Base-by-base conservation (phyloP, 2,329 filamentous ascomycete species). In the Colletotrichum musae region DNA sequence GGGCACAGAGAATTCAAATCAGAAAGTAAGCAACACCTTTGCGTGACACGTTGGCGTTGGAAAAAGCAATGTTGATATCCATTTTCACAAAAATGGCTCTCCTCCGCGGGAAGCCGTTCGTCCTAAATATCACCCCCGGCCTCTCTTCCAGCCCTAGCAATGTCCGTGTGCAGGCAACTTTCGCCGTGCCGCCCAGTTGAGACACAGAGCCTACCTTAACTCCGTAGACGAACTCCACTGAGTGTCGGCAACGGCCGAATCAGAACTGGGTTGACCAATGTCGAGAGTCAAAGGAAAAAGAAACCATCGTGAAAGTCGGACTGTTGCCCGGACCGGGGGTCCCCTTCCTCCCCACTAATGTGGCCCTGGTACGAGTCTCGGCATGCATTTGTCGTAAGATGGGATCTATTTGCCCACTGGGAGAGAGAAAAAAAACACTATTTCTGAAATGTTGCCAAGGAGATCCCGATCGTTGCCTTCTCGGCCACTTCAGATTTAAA, bases 281-380 rank as follows among this genome's bases (percentile, higher is more conserved):
- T 24, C 9, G 43, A 32, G 54, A 36, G 32, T 1, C 2, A 36
- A 10, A 36, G 9, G 32, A 68, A 68, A 56, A 68, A 59, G 61
- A 58, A 68, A 68, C 3, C 9, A 21, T 56, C 43, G 21, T 62
- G 43, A 28, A 39, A 45, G 41, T 15, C 43, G 36, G 58, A 50
- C 24, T 32, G 15, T 15, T 3, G 41, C 32, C 28, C 21, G 4
- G 43, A 50, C 51, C 13, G 13, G 58, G 16, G 21, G 18, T 18
- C 16, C 28, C 13, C 21, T 13, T 26, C 39, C 4, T 18, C 21
- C 13, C 18, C 56, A 32, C 48, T 59, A 32, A 36, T 39, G 47
- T 59, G 48, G 47, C 26, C 39, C 41, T 18, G 15, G 39, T 36
- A n/a, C 16, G 43, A 45, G 41, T 50, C 48, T 64, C 24, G 13